Evolutionary conservation across 768 basidiomycete species (phyloP), one percentile per base, ranked within the genome.

Genomic region (Gloeostereum incarnatum): DNA sequence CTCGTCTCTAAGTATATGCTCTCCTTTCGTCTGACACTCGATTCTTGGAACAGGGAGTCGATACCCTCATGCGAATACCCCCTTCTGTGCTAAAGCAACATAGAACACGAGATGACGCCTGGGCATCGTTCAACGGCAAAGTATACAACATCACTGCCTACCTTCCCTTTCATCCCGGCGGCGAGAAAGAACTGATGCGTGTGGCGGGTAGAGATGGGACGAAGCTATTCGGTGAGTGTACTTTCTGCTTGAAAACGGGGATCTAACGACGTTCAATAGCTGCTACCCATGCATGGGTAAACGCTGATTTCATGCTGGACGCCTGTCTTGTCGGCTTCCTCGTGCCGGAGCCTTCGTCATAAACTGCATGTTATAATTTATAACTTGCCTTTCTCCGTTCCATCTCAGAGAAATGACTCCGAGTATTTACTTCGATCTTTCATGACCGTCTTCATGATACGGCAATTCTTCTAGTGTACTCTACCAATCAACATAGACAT

Each of bases 141-240:
- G 92, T 99, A 13, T 99, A 99, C 62, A 97, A 97, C 53, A 87
- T 99, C 36, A 92, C 91, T 2, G 75, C 86, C 0, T 99, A 96
- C 59, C 60, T 96, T 5, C 63, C 80, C 2, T 99, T 81, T 50
- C 94, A 98, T 58, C 94, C 94, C 1, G 94, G 94, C 5, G 94
- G 94, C 10, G 91, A 84, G 63, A 81, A 79, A 46, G 90, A 98
- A 55, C 66, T 99, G 31, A 85, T 99, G 89, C 75, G 94, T 14
- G 85, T 85, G 16, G 96, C 93, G 6, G 96, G 96, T 1, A 69
- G 91, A 40, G 96, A 99, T 52, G 96, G 94, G 9, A 91, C 92
- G 1, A 84, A 88, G 53, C 68, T 99, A 8, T 98, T 99, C 50
- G 82, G 94, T 94, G 55, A 49, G 85, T 58, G 22, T 19, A 16